Conservation (phyloP, 2,329 filamentous ascomycete species). For the Colletotrichum sp. region DNA sequence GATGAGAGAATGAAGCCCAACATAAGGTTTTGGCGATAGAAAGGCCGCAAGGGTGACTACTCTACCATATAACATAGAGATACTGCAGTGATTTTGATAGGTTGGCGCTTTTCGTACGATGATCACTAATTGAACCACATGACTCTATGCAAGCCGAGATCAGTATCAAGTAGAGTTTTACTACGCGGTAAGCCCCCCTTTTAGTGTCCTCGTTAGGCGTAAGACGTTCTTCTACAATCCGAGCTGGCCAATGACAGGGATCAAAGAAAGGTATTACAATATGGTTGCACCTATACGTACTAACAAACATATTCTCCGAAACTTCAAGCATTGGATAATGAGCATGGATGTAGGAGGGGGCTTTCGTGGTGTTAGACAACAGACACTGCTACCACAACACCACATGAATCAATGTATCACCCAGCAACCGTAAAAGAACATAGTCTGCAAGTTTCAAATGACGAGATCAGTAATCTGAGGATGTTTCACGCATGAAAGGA, state of each 20-base stretch:
- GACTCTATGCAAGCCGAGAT: neutral
- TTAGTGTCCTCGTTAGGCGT: neutral
- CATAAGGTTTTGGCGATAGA: neutral
- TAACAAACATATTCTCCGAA: neutral
- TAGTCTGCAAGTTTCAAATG: neutral
- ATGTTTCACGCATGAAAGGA: neutral
- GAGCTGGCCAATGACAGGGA: rapidly evolving
- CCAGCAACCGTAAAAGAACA: neutral
- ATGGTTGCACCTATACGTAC: neutral
- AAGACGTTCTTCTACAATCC: neutral
- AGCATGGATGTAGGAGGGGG: neutral
- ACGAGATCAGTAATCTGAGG: neutral
- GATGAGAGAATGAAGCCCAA: neutral
- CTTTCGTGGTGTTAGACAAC: neutral
- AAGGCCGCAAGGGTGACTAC: neutral
- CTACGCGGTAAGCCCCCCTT: neutral
- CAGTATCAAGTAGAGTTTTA: neutral
- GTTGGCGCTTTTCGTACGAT: neutral
- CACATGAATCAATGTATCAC: neutral
- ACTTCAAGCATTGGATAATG: neutral
- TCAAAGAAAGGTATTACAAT: neutral
- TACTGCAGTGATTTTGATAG: neutral
- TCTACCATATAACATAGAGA: neutral
- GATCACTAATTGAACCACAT: neutral
- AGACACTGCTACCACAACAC: neutral